phyloP scores from a whole-genome alignment of 345 rosid species.

The Euphorbia lathyris region DNA sequence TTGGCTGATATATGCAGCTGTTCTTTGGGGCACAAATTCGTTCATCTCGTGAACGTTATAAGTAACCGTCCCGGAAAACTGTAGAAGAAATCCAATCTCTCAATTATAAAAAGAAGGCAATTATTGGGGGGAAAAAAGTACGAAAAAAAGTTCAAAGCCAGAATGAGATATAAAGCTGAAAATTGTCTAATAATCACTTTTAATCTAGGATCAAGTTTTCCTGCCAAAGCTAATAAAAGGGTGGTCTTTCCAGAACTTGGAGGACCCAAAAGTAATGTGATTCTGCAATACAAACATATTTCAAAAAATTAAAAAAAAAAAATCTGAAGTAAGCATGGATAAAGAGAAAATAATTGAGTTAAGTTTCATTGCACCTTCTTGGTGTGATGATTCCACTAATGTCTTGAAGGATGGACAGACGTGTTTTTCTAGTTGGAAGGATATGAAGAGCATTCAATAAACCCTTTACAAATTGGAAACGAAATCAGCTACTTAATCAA shows the following conservation, averaged over 20 bases:
- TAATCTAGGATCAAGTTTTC: slow-evolving; percentile 52
- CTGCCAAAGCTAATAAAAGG: slow-evolving; percentile 69
- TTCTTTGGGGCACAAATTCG: slow-evolving; percentile 21
- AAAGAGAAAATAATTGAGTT: slow-evolving; percentile 10
- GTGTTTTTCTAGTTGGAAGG: slow-evolving; percentile 47
- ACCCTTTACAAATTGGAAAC: slow-evolving; percentile 13
- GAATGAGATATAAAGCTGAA: background rate
- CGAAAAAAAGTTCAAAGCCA: too few species aligned
- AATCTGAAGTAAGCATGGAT: background rate
- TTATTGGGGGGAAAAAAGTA: background rate
- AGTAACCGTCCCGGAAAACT: slow-evolving; percentile 24
- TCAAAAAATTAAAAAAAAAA: too few species aligned
- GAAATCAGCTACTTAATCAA: background rate
- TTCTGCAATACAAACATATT: slow-evolving; percentile 28
- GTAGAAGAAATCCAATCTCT: background rate
- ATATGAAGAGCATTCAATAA: slow-evolving; percentile 33
- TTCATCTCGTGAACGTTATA: slow-evolving; percentile 18
- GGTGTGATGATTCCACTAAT: slow-evolving; percentile 70
- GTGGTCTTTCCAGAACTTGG: slow-evolving; percentile 80
- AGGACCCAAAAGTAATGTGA: slow-evolving; percentile 79
- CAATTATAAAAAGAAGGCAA: background rate
- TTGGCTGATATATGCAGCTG: slow-evolving; percentile 20
- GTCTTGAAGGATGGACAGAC: slow-evolving; percentile 52
- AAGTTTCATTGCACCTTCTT: slow-evolving; percentile 39
- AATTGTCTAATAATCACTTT: slow-evolving; percentile 38